phyloP scores from a whole-genome alignment of 1,139 yeast species.

The Candida sanyaensis region DNA sequence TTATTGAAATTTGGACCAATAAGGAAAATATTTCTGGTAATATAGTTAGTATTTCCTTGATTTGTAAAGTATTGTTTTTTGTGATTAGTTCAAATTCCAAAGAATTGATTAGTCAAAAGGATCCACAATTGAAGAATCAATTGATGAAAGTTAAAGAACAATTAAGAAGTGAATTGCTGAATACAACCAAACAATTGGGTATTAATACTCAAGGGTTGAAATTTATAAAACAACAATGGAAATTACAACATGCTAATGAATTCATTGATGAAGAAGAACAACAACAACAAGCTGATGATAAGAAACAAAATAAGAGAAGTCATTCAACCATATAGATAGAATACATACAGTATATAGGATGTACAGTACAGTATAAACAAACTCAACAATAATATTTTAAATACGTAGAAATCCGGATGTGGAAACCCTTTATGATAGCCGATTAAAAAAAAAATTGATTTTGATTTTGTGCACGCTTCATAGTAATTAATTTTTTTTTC shows the following conservation, averaged over 20 bases:
- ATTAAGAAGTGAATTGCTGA: slow-evolving; percentile 53
- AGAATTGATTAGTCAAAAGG: slow-evolving; percentile 70
- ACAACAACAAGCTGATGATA: slow-evolving; percentile 52
- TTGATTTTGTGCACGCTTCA: too few relatives aligned
- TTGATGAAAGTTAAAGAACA: slow-evolving; percentile 58
- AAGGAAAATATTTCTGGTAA: slow-evolving; percentile 44
- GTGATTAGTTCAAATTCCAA: slow-evolving; percentile 71
- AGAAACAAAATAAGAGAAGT: slow-evolving; percentile 66
- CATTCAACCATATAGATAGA: slow-evolving; percentile 38
- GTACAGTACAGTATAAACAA: too few relatives aligned
- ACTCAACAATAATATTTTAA: too few relatives aligned
- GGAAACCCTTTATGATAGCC: too few relatives aligned
- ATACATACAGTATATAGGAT: too few relatives aligned
- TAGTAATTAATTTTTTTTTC: too few relatives aligned
- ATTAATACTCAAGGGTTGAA: slow-evolving; percentile 83
- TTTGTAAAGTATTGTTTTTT: slow-evolving; percentile 76
- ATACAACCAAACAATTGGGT: slow-evolving; percentile 67
- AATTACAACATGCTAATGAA: slow-evolving; percentile 67
- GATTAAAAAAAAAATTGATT: too few relatives aligned
- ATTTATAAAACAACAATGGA: slow-evolving; percentile 78
- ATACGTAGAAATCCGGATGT: too few relatives aligned
- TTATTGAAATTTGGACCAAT: slow-evolving; percentile 76
- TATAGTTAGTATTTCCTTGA: slow-evolving; percentile 55
- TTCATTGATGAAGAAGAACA: slow-evolving; percentile 73
- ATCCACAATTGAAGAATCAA: slow-evolving; percentile 60